Evolutionary conservation across 805 yeast genomes (phyloP).

Genomic region (Yamadazyma kitorensis): DNA sequence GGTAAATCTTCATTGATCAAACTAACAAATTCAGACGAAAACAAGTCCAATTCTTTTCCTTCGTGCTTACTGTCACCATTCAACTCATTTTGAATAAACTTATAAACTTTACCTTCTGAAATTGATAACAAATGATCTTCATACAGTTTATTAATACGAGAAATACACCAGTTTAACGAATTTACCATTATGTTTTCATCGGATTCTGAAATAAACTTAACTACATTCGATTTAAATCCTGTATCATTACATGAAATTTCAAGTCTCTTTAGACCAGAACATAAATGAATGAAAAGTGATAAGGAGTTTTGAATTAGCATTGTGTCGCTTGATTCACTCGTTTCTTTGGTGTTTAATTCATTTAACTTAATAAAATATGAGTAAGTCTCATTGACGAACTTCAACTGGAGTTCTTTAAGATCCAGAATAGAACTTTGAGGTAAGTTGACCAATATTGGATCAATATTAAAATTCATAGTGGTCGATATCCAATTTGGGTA

Average conservation of each 20-base stretch:
- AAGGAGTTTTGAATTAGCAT: too few relatives aligned
- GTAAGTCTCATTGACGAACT: conserved; percentile 4
- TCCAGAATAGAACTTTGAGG: conserved; percentile 8
- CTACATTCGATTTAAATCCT: conserved; percentile 15
- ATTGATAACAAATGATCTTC: not conserved
- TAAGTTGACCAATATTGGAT: conserved; percentile 5
- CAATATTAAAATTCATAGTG: conserved; percentile 5
- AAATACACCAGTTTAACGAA: conserved; percentile 7
- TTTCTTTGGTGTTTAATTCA: too few relatives aligned
- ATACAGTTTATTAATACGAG: conserved; percentile 6
- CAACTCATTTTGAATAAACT: not conserved
- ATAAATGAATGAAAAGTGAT: conserved; percentile 26
- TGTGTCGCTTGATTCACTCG: too few relatives aligned
- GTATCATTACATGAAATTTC: conserved; percentile 15
- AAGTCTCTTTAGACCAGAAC: conserved; percentile 23
- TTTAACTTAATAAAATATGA: too few relatives aligned
- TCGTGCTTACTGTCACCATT: not conserved
- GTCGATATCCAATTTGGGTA: conserved; percentile 28
- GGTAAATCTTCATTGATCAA: conserved; percentile 28
- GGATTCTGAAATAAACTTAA: conserved; percentile 9
- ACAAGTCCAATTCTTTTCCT: conserved; percentile 7
- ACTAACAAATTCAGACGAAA: conserved; percentile 19
- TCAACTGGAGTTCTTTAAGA: conserved; percentile 7
- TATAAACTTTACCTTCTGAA: conserved; percentile 1
- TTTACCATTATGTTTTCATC: conserved; percentile 6